Evolutionary conservation across 805 yeast species (phyloP).

Genomic region (Metschnikowia lochheadii): DNA sequence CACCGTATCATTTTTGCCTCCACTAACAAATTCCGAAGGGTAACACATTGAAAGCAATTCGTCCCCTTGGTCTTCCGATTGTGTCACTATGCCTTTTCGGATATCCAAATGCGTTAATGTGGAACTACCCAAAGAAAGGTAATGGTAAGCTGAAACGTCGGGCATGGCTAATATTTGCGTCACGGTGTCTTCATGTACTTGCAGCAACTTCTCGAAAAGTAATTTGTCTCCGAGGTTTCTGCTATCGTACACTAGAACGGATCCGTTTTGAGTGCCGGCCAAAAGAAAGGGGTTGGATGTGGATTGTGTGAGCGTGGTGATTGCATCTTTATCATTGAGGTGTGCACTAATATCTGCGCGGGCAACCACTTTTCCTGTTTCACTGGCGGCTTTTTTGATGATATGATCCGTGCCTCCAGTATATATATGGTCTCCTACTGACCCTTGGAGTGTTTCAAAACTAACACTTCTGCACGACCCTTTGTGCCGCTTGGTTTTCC

Average conservation of each 20-base stretch:
- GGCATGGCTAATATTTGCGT: conserved; percentile 70
- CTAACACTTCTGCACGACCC: conserved; percentile 75
- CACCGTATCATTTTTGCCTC: conserved; percentile 54
- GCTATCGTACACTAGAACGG: conserved; percentile 59
- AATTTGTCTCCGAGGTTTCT: conserved; percentile 38
- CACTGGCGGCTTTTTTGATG: conserved; percentile 66
- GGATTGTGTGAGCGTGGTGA: conserved; percentile 44
- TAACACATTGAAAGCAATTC: conserved; percentile 77
- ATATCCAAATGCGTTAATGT: conserved; percentile 75
- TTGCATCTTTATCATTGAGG: conserved; percentile 25
- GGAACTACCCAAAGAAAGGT: conserved; percentile 76
- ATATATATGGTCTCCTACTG: conserved; percentile 50
- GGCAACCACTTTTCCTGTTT: conserved; percentile 69
- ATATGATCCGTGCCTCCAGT: conserved; percentile 79
- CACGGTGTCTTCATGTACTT: conserved; percentile 73
- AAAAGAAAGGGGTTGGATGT: conserved; percentile 48
- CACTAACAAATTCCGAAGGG: conserved; percentile 46
- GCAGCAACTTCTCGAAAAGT: conserved; percentile 42
- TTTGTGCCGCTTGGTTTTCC: conserved; percentile 91
- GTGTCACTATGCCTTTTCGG: conserved; percentile 60
- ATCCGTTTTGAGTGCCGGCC: conserved; percentile 68
- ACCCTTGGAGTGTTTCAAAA: conserved; percentile 50
- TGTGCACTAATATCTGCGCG: conserved; percentile 37
- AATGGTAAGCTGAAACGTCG: conserved; percentile 71
- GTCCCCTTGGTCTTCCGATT: conserved; percentile 89